These are phyloP conservation scores for Psilocybe azurescens DNA, from an alignment of 768 basidiomycete species.

Conservation along the genomic window DNA sequence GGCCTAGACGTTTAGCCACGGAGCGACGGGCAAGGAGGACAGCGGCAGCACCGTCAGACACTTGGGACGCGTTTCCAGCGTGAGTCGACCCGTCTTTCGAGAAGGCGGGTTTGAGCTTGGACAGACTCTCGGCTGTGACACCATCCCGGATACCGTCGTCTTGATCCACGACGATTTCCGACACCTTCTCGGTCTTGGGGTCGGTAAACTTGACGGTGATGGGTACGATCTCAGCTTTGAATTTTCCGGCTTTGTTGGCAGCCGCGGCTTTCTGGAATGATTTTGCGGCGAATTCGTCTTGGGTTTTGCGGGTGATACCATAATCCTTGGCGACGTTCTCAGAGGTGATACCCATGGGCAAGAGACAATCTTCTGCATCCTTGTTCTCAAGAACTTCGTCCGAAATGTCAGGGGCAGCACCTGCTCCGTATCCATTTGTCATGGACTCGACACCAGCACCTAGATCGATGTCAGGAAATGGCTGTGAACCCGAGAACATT, in stretches of 20 bases:
- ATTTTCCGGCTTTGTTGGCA: slow-evolving; percentile 82
- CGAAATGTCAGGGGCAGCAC: slow-evolving; percentile 61
- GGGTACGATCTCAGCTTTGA: slow-evolving; percentile 85
- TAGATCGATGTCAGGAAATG: slow-evolving; percentile 27
- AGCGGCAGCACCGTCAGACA: slow-evolving; percentile 93
- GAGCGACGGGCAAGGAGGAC: slow-evolving; percentile 84
- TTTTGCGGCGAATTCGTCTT: slow-evolving; percentile 84
- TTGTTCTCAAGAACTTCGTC: slow-evolving; percentile 67
- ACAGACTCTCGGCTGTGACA: slow-evolving; percentile 77
- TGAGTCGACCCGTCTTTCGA: slow-evolving; percentile 76
- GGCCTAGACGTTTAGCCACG: slow-evolving; percentile 78
- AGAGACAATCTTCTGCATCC: slow-evolving; percentile 80
- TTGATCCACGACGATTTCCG: slow-evolving; percentile 70
- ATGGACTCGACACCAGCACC: slow-evolving; percentile 92
- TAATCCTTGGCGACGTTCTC: slow-evolving; percentile 89
- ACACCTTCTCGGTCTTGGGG: slow-evolving; percentile 73
- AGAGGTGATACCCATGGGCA: slow-evolving; percentile 95
- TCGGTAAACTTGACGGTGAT: slow-evolving; percentile 72
- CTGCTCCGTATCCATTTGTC: slow-evolving; percentile 76
- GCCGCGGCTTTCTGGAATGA: slow-evolving; percentile 86
- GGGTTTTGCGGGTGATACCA: slow-evolving; percentile 71
- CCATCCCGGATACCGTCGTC: slow-evolving; percentile 91
- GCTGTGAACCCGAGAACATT: neutral
- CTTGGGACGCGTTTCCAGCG: slow-evolving; percentile 88
- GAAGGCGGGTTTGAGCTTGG: slow-evolving; percentile 90